A percentile compares a stretch with the other conserved stretches of the same genome.
Conservation (phyloP, 2,329 filamentous ascomycete species). For the Penicillium italicum region DNA sequence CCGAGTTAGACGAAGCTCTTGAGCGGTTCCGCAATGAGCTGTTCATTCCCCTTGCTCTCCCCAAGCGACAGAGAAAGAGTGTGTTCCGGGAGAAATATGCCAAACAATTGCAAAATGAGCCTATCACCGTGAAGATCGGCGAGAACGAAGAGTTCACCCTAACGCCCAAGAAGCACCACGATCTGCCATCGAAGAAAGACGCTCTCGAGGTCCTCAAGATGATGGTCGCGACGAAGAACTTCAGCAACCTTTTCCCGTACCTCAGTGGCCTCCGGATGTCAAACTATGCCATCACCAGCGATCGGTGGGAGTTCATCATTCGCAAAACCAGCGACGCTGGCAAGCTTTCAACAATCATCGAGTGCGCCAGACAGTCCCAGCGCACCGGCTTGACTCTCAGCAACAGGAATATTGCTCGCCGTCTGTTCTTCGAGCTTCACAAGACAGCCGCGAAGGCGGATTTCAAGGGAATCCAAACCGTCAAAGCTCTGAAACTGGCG, state of each 20-base stretch:
- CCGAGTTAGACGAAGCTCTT: conserved; percentile 42
- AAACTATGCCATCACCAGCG: conserved; percentile 22
- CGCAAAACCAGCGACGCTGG: conserved; percentile 37
- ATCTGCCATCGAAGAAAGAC: conserved; percentile 35
- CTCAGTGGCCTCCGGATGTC: conserved; percentile 38
- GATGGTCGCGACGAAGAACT: conserved; percentile 39
- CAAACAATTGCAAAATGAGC: conserved; percentile 37
- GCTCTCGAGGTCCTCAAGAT: conserved; percentile 31
- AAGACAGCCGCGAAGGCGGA: conserved; percentile 30
- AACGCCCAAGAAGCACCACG: conserved; percentile 33
- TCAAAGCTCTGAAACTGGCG: conserved; percentile 33
- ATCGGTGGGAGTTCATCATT: conserved; percentile 36
- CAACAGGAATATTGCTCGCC: conserved; percentile 27
- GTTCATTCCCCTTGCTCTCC: conserved; percentile 43
- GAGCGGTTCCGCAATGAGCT: conserved; percentile 42
- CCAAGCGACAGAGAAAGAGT: conserved; percentile 36
- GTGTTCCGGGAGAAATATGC: conserved; percentile 40
- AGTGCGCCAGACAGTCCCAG: conserved; percentile 34
- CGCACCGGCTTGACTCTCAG: conserved; percentile 38
- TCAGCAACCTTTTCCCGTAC: conserved; percentile 42
- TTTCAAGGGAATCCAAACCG: conserved; percentile 33
- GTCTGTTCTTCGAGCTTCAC: conserved; percentile 40
- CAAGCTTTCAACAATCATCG: conserved; percentile 35
- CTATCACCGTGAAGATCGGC: conserved; percentile 40
- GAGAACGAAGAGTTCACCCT: conserved; percentile 41